Evolutionary conservation across 768 basidiomycete species (phyloP), one percentile per base, ranked within the genome.

Genomic region (Russula brevipes): DNA sequence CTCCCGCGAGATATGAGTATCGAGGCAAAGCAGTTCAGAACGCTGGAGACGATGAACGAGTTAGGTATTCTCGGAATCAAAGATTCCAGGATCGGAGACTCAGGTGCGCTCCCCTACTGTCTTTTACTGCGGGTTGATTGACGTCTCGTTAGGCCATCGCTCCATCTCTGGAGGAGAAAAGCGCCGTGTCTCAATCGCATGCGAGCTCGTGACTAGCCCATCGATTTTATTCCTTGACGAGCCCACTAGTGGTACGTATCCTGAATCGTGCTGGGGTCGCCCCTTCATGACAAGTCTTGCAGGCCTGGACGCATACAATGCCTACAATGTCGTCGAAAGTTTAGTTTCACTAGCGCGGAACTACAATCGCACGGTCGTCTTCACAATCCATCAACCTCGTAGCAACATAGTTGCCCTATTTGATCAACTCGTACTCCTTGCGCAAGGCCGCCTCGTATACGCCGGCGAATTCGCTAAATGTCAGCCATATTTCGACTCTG

Each of bases 111-210:
- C 7, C 38, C 2, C 10, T 51, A 24, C 19, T 54, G 38, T 52
- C 19, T 31, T 6, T 67, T 51, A n/a, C 19, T 50, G 1, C 11
- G 2, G 10, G 7, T 50, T 55, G n/a, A 45, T 51, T 55, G 16
- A 52, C 4, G 30, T 67, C 10, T 60, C 16, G 56, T n/a, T 61
- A 89, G 91, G 91, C 36, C 84, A 83, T 63, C 82, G 97, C 11
- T 92, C 91, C 12, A 98, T 98, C 60, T 96, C 94, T 38, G 97
- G 97, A 51, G 97, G 97, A 16, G 97, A 99, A 79, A 98, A 98
- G 76, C 84, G 97, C 39, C 81, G 97, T 4, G 97, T 98, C 2
- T 93, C 90, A 0, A 98, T 99, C 67, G 97, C 97, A 45, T 99
- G 97, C 72, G 97, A 99, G 76, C 80, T 99, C 31, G 97, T 99